phyloP scores from a whole-genome alignment of 176 grass and related monocot genomes.

The Oryza brachyantha region DNA sequence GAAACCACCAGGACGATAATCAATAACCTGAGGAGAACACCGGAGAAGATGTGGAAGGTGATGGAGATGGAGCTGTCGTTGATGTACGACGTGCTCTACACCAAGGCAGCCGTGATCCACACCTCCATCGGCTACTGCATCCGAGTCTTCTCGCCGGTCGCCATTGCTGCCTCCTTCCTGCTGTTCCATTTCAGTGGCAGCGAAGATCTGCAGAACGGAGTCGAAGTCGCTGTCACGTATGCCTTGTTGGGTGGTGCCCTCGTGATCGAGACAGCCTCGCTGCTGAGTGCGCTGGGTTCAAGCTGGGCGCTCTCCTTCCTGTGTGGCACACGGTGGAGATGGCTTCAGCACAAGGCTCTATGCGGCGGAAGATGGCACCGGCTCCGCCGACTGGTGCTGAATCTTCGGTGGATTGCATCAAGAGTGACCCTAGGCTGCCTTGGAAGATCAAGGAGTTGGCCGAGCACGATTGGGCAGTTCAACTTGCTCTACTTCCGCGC shows the following conservation, averaged over 20 bases:
- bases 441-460: neutral
- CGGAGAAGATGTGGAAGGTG: too few relatives aligned
- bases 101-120: conserved; percentile 31
- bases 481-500: conserved; percentile 1
- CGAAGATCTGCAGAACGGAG: neutral
- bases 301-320: neutral
- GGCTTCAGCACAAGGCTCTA: neutral
- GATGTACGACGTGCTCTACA: conserved; percentile 27
- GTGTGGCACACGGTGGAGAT: neutral
- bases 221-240: conserved; percentile 39
- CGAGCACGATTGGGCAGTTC: conserved; percentile 1
- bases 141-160: neutral
- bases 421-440: neutral
- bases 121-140: conserved; percentile 12
- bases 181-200: neutral
- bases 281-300: neutral
- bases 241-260: conserved; percentile 37
- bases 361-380: conserved; percentile 3
- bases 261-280: neutral
- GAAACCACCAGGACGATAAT: neutral
- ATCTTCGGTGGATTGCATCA: neutral
- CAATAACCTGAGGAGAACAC: too few relatives aligned
- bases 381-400: neutral
- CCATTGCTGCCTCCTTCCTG: neutral
- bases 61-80: conserved; percentile 22